Conservation (phyloP, 768 basidiomycete species). For the Dioszegia aurantiaca region DNA sequence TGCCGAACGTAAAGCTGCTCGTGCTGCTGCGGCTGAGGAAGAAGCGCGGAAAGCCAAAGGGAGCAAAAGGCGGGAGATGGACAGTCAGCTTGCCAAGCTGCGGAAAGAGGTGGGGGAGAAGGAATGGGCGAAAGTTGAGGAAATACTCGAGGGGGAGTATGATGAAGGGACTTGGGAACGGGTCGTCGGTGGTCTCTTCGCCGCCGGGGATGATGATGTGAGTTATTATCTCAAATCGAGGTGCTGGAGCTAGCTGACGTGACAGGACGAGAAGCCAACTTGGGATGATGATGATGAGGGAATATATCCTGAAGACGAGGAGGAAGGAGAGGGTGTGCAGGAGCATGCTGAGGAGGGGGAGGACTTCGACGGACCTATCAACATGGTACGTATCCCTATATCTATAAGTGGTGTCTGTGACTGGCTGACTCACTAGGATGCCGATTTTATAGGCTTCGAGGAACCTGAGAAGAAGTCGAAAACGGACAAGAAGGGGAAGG, state of each 20-base stretch:
- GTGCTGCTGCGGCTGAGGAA: constrained; percentile 58
- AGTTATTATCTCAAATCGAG: neutral
- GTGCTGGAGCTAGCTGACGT: constrained; percentile 1
- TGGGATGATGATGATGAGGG: constrained; percentile 76
- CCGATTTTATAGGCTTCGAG: constrained; percentile 43
- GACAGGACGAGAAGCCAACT: constrained; percentile 65
- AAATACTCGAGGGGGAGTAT: constrained; percentile 86
- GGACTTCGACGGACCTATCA: constrained; percentile 57
- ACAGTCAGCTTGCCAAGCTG: constrained; percentile 74
- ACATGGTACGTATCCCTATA: constrained; percentile 35
- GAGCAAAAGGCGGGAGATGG: constrained; percentile 58
- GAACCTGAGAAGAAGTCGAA: constrained; percentile 35
- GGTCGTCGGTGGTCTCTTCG: constrained; percentile 74
- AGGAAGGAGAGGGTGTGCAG: no score
- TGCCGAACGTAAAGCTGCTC: constrained; percentile 63
- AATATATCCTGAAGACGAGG: constrained; percentile 79
- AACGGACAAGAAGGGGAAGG: constrained; percentile 38
- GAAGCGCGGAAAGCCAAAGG: constrained; percentile 71
- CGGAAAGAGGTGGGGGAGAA: constrained; percentile 68
- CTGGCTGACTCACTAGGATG: constrained; percentile 37
- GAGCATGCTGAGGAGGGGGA: constrained; percentile 56
- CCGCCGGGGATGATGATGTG: constrained; percentile 18
- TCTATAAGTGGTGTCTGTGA: neutral
- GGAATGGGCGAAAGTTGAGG: constrained; percentile 60
- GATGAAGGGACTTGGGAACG: constrained; percentile 78